Evolutionary conservation across 2,329 filamentous ascomycete species (phyloP).

Genomic region (Trichoderma cornu-damae): DNA sequence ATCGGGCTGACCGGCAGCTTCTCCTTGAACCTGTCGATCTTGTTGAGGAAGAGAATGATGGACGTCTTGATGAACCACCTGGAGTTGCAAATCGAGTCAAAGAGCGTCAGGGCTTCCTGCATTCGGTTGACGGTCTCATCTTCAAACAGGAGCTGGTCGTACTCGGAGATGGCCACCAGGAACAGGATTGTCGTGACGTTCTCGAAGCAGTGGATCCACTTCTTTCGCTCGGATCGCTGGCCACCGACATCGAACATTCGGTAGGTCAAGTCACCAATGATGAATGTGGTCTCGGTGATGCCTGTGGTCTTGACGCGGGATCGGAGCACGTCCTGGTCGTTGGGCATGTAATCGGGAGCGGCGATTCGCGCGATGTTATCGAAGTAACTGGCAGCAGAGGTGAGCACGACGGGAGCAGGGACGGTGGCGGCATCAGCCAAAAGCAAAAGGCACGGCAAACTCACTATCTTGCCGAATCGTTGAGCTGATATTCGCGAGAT

Average conservation of each 20-base stretch:
- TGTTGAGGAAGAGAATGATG: conserved; percentile 85
- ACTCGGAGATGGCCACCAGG: conserved; percentile 93
- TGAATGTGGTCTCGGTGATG: conserved; percentile 95
- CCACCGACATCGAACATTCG: conserved; percentile 97
- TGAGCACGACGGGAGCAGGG: neutral
- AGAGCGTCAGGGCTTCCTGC: conserved; percentile 81
- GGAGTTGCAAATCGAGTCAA: conserved; percentile 83
- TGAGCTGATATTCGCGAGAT: conserved; percentile 91
- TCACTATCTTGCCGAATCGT: conserved; percentile 94
- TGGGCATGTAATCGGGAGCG: conserved; percentile 86
- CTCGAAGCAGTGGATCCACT: conserved; percentile 99
- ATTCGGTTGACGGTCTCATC: conserved; percentile 95
- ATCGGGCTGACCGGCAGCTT: conserved; percentile 79
- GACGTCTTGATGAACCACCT: conserved; percentile 88
- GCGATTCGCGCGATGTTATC: conserved; percentile 90
- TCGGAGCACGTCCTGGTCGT: conserved; percentile 89
- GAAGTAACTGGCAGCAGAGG: conserved; percentile 68
- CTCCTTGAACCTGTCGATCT: conserved; percentile 84
- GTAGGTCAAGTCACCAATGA: conserved; percentile 90
- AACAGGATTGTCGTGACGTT: conserved; percentile 96
- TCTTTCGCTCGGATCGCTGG: conserved; percentile 93
- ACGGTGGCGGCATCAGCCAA: neutral
- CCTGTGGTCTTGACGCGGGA: conserved; percentile 97
- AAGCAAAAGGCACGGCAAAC: conserved; percentile 39
- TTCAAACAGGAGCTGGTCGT: conserved; percentile 92